These are phyloP conservation scores for Clausena lansium DNA, from an alignment of 345 rosid species.

Conservation along the genomic window DNA sequence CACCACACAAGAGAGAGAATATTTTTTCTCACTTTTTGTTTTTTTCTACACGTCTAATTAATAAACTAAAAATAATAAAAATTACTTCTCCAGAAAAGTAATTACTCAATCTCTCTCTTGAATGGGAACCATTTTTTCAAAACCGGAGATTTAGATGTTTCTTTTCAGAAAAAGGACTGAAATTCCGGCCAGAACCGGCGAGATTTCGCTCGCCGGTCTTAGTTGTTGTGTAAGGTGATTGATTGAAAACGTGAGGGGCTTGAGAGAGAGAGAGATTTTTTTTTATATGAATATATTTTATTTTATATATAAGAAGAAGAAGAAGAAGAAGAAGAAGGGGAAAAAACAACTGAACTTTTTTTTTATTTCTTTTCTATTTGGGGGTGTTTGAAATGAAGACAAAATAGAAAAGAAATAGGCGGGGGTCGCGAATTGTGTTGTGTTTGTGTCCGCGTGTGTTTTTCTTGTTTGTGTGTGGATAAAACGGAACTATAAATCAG, in stretches of 20 bases:
- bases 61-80: too few relatives aligned
- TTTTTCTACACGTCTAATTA: conserved; percentile 31
- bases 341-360: too few relatives aligned
- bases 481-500: conserved; percentile 18
- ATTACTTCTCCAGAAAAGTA: too few relatives aligned
- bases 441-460: background rate
- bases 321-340: too few relatives aligned
- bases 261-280: background rate
- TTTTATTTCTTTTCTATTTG: background rate
- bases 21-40: conserved; percentile 27
- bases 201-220: conserved; percentile 44
- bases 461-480: background rate
- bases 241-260: background rate
- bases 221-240: background rate
- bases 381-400: conserved; percentile 29
- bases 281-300: background rate
- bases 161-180: background rate
- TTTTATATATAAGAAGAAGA: background rate
- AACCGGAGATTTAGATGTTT: background rate
- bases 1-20: conserved; percentile 38
- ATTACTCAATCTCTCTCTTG: conserved; percentile 17
- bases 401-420: conserved; percentile 33
- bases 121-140: background rate
- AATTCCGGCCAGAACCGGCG: conserved; percentile 37
- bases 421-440: conserved; percentile 6